phyloP scores from a whole-genome alignment of 495 filamentous ascomycete species.

The Neohortaea acidophila region DNA sequence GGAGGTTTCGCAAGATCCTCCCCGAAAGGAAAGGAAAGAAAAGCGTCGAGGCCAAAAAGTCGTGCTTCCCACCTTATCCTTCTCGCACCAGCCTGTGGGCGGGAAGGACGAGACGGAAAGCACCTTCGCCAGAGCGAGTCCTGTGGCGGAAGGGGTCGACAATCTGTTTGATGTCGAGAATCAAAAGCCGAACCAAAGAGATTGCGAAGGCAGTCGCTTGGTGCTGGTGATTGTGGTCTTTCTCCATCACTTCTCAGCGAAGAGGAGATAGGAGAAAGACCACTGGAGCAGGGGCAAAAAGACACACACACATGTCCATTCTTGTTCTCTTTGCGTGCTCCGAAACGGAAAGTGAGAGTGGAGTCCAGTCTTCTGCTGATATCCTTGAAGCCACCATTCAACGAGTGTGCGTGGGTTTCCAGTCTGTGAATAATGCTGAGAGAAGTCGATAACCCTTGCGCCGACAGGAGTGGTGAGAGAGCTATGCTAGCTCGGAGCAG shows the following conservation, averaged over 20 bases:
- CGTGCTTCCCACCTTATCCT: too few relatives aligned
- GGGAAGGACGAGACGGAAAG: too few relatives aligned
- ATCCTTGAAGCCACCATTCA: neutral
- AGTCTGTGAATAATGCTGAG: conserved; percentile 2
- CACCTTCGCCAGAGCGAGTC: too few relatives aligned
- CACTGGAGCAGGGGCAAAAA: neutral
- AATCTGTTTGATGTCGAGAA: conserved; percentile 4
- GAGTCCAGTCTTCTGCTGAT: neutral
- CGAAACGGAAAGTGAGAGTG: neutral
- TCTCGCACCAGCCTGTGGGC: too few relatives aligned
- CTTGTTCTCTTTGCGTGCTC: conserved; percentile 8
- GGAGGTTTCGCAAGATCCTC: too few relatives aligned
- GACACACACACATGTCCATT: conserved; percentile 3
- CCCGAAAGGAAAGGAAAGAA: too few relatives aligned
- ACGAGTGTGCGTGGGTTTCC: neutral
- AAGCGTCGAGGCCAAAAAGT: too few relatives aligned
- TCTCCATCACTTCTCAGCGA: neutral
- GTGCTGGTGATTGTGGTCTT: conserved; percentile 9
- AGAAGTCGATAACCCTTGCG: conserved; percentile 11
- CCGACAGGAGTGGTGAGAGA: conserved; percentile 12
- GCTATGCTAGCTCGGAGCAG: conserved; percentile 13
- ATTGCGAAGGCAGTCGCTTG: conserved; percentile 20
- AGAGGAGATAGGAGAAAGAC: neutral
- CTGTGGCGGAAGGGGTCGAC: too few relatives aligned
- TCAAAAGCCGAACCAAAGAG: conserved; percentile 7